phyloP scores from a whole-genome alignment of 768 basidiomycete genomes.

The Chalciporus sphaerocephalus region DNA sequence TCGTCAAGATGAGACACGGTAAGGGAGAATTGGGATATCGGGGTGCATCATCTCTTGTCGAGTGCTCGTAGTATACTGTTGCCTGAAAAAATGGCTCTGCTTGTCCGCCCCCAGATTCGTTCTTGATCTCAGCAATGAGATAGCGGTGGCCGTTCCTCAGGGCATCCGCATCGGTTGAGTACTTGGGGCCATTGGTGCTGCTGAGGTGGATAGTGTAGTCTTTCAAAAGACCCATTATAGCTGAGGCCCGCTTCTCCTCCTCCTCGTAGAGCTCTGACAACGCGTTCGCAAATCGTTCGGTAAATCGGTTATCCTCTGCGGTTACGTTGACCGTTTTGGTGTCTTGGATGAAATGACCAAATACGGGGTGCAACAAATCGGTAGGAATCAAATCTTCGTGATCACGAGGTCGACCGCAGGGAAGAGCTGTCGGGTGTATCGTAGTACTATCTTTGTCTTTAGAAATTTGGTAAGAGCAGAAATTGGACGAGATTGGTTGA shows the following conservation, averaged over 20 bases:
- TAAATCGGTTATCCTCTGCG: conserved; percentile 20
- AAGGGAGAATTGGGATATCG: conserved; percentile 14
- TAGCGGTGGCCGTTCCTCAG: conserved; percentile 13
- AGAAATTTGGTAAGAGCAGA: too few relatives aligned
- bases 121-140: conserved; percentile 20
- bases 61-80: conserved; percentile 18
- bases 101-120: conserved; percentile 16
- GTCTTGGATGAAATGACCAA: conserved; percentile 27
- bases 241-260: conserved; percentile 10
- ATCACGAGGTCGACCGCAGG: conserved; percentile 15
- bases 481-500: too few relatives aligned
- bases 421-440: too few relatives aligned
- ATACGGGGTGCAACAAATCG: conserved; percentile 24
- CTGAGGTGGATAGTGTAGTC: conserved; percentile 7
- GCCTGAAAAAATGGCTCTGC: conserved; percentile 28
- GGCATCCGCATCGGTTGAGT: conserved; percentile 16
- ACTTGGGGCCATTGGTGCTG: background rate
- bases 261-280: conserved; percentile 22
- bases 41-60: conserved; percentile 7
- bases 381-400: conserved; percentile 13
- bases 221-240: conserved; percentile 7
- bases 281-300: conserved; percentile 8
- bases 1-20: conserved; percentile 22
- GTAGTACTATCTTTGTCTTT: too few relatives aligned
- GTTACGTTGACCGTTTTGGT: conserved; percentile 19